Percentiles rank a stretch among this genome's conserved stretches.
These are phyloP conservation scores for Phyllosticta capitalensis DNA, from an alignment of 2,329 filamentous ascomycete species.

Conservation along the genomic window DNA sequence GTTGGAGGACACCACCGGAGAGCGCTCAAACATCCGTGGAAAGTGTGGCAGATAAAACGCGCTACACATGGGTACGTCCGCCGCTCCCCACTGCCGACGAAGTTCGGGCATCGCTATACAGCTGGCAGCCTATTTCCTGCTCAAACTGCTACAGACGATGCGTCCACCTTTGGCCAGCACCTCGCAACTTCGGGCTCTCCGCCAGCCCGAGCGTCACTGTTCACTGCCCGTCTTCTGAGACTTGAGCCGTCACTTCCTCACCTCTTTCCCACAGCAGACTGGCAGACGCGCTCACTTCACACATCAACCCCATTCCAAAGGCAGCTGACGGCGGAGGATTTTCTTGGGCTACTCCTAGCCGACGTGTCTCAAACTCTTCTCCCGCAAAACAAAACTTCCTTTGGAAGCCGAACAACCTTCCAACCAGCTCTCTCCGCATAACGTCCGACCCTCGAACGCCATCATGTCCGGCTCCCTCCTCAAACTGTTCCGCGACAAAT, in stretches of 20 bases:
- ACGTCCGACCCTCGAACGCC: neutral
- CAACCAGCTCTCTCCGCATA: neutral
- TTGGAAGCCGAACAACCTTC: neutral
- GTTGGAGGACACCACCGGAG: neutral
- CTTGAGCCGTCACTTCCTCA: neutral
- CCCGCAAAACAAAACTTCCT: neutral
- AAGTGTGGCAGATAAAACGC: neutral
- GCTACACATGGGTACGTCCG: neutral
- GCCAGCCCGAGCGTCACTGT: neutral
- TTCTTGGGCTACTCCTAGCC: too few species aligned
- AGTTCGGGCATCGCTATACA: neutral
- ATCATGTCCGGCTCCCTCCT: slow-evolving; percentile 1
- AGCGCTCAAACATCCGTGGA: neutral
- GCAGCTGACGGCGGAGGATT: neutral
- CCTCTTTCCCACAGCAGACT: neutral
- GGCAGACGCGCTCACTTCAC: neutral
- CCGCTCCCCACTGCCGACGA: neutral
- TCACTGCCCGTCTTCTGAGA: neutral
- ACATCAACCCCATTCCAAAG: neutral
- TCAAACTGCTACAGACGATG: neutral
- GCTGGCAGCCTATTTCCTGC: neutral
- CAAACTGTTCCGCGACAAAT: slow-evolving; percentile 8
- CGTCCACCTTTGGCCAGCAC: neutral
- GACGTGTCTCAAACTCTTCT: neutral
- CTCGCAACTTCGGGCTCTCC: neutral